These are phyloP conservation scores for Pythium phragmiticola DNA, from an alignment of 352 stramenopile species.

Conservation along the genomic window DNA sequence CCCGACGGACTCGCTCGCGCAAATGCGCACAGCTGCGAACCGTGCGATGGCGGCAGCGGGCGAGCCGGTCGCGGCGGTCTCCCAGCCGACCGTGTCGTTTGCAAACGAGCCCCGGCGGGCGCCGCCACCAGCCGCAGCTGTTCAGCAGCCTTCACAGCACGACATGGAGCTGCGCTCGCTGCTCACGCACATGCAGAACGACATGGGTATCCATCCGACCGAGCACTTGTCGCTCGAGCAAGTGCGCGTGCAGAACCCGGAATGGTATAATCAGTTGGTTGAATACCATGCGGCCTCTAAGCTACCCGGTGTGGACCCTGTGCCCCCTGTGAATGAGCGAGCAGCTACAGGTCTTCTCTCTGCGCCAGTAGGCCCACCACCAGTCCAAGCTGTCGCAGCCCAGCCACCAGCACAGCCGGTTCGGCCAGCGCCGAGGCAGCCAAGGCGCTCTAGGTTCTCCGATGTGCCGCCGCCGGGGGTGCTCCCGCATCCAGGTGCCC, in stretches of 20 bases:
- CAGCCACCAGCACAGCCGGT: not conserved
- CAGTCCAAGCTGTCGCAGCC: not conserved
- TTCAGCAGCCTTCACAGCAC: constrained; percentile 46
- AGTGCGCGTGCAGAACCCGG: constrained; percentile 83
- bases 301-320: constrained; percentile 15
- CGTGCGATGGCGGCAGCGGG: constrained; percentile 42
- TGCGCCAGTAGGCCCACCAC: constrained; percentile 9
- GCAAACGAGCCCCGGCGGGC: constrained; percentile 33
- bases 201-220: constrained; percentile 85
- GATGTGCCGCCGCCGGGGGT: constrained; percentile 22
- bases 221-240: constrained; percentile 86
- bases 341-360: constrained; percentile 18
- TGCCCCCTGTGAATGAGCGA: constrained; percentile 16
- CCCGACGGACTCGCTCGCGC: constrained; percentile 41
- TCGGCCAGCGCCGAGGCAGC: constrained; percentile 27
- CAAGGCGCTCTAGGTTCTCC: constrained; percentile 36
- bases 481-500: constrained; percentile 21
- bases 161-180: constrained; percentile 81
- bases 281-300: constrained; percentile 51
- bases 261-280: constrained; percentile 81
- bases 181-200: constrained; percentile 81
- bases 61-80: constrained; percentile 39
- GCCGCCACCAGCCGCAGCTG: constrained; percentile 12
- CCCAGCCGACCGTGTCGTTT: constrained; percentile 48
- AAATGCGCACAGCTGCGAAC: constrained; percentile 72